Evolutionary conservation across 495 filamentous ascomycete genomes (phyloP).

Genomic region (Talaromyces trachyspermus): DNA sequence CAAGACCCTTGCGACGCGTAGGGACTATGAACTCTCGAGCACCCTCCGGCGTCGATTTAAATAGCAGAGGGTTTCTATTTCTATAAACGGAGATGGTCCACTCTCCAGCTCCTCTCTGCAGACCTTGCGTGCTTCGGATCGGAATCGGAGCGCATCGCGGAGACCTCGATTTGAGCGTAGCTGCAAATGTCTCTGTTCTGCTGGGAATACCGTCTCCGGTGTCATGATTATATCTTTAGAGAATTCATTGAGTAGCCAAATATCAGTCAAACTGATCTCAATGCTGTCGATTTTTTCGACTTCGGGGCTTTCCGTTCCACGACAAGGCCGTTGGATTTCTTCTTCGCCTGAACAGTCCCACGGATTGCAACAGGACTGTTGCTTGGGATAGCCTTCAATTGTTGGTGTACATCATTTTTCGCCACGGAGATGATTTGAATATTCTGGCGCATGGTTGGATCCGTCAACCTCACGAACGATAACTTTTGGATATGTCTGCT

Average conservation of each 20-base stretch:
- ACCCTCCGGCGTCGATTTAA: constrained; percentile 96
- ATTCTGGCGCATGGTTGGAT: constrained; percentile 37
- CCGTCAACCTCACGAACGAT: constrained; percentile 58
- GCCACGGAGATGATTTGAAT: constrained; percentile 49
- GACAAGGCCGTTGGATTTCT: constrained; percentile 19
- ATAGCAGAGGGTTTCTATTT: constrained; percentile 91
- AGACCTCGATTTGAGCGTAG: constrained; percentile 62
- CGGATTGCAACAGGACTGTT: constrained; percentile 47
- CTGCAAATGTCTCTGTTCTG: constrained; percentile 74
- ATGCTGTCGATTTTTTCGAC: constrained; percentile 31
- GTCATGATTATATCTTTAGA: constrained; percentile 69
- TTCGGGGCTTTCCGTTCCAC: constrained; percentile 14
- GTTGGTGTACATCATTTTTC: constrained; percentile 32
- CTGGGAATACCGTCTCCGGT: constrained; percentile 60
- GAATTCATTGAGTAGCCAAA: constrained; percentile 68
- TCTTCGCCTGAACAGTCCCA: constrained; percentile 42
- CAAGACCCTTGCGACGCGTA: constrained; percentile 62
- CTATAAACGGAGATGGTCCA: constrained; percentile 48
- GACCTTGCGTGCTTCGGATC: constrained; percentile 39
- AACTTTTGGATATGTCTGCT: constrained; percentile 58
- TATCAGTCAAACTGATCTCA: constrained; percentile 55
- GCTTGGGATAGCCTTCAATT: constrained; percentile 38
- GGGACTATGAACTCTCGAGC: constrained; percentile 95
- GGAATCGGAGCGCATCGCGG: constrained; percentile 54
- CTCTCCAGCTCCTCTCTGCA: constrained; percentile 47